These are phyloP conservation scores for Cadophora sp. DNA, from an alignment of 2,329 filamentous ascomycete genomes.

Conservation along the genomic window DNA sequence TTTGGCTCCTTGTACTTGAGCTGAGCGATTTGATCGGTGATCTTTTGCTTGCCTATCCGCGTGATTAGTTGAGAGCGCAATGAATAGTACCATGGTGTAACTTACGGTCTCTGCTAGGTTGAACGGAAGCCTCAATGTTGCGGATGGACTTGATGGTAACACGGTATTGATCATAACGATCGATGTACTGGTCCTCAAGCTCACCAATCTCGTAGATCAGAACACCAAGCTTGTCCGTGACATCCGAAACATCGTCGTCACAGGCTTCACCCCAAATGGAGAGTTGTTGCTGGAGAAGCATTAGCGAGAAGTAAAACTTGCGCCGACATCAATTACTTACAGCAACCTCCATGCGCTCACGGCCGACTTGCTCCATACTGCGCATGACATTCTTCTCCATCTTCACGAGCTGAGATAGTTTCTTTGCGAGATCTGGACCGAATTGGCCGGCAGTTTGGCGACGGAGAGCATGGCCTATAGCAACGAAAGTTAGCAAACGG, in stretches of 20 bases:
- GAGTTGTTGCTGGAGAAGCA: conserved; percentile 81
- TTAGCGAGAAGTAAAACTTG: conserved; percentile 27
- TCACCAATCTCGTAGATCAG: conserved; percentile 93
- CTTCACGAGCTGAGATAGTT: conserved; percentile 97
- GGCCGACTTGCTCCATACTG: conserved; percentile 91
- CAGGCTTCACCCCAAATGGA: conserved; percentile 96
- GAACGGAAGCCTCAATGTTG: conserved; percentile 98
- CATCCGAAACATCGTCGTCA: conserved; percentile 97
- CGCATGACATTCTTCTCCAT: conserved; percentile 99
- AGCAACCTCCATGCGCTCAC: conserved; percentile 97
- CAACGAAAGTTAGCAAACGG: conserved; percentile 59
- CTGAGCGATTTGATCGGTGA: conserved; percentile 97
- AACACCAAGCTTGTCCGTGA: conserved; percentile 98
- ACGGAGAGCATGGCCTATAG: conserved; percentile 77
- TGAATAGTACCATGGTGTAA: conserved; percentile 28
- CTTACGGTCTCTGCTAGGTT: conserved; percentile 95
- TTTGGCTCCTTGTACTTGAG: conserved; percentile 99
- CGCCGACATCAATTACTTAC: conserved; percentile 61
- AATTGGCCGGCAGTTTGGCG: conserved; percentile 79
- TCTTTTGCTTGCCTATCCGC: conserved; percentile 89
- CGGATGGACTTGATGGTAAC: conserved; percentile 99
- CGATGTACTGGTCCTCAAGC: conserved; percentile 95
- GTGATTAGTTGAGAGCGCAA: conserved; percentile 33
- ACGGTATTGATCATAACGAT: conserved; percentile 98
- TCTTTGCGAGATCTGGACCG: conserved; percentile 87